Evolutionary conservation across 1,139 yeast species (phyloP).

Genomic region (Pichia sp.): DNA sequence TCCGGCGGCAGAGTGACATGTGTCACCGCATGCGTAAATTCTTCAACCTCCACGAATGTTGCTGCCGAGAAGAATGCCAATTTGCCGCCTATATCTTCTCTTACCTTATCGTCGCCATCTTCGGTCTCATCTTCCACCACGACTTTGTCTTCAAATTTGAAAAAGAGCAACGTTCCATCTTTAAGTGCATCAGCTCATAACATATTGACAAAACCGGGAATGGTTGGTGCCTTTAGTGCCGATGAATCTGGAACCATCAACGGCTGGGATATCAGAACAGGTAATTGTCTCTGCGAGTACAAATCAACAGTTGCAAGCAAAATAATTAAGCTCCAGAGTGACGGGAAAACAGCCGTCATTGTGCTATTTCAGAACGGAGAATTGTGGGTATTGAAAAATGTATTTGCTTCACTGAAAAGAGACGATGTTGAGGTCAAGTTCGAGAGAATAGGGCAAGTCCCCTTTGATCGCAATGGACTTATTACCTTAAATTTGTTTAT

Average conservation of each 20-base stretch:
- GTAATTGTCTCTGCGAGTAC: conserved; percentile 13
- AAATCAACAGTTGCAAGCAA: conserved; percentile 10
- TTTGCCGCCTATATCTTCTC: not conserved
- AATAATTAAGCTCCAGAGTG: conserved; percentile 26
- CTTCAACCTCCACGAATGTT: conserved; percentile 4
- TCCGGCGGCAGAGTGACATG: conserved; percentile 37
- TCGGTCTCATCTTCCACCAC: not conserved
- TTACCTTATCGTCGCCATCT: conserved; percentile 2
- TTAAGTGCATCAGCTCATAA: conserved; percentile 12
- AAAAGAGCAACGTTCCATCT: not conserved
- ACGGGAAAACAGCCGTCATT: conserved; percentile 27
- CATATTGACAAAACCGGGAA: conserved; percentile 26
- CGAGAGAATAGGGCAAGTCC: conserved; percentile 14
- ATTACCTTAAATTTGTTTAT: conserved; percentile 32
- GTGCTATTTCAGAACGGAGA: conserved; percentile 23
- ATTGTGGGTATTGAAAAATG: conserved; percentile 20
- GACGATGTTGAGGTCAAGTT: conserved; percentile 13
- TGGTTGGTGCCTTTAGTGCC: conserved; percentile 37
- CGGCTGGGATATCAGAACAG: conserved; percentile 35
- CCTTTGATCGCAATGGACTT: conserved; percentile 5
- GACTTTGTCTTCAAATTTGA: not conserved
- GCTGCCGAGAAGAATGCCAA: not conserved
- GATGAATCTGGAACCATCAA: conserved; percentile 38
- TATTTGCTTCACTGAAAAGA: conserved; percentile 15
- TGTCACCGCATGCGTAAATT: conserved; percentile 27